These are phyloP conservation scores for Kluyveromyces marxianus DNA, from an alignment of 1,139 yeast genomes.

Conservation along the genomic window DNA sequence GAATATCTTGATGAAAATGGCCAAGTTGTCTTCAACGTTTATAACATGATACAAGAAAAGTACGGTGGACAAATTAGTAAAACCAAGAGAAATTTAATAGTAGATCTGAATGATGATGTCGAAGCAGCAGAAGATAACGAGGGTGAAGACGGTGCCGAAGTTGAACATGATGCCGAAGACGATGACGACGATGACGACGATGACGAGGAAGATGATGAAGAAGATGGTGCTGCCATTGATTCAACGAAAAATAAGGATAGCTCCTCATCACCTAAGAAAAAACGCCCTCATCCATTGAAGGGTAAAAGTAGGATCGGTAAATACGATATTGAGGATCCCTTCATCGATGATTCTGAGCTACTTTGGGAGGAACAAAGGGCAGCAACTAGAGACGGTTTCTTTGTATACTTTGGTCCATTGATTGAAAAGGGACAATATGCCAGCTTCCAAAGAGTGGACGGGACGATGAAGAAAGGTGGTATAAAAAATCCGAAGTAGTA, in stretches of 20 bases:
- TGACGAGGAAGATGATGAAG: constrained; percentile 27
- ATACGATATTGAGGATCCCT: constrained; percentile 90
- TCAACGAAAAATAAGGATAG: constrained; percentile 21
- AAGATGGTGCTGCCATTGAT: constrained; percentile 30
- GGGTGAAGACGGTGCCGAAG: constrained; percentile 46
- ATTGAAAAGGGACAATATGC: constrained; percentile 55
- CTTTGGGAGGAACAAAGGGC: constrained; percentile 92
- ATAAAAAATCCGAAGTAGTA: constrained; percentile 17
- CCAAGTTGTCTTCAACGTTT: constrained; percentile 70
- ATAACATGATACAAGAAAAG: constrained; percentile 75
- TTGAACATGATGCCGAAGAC: constrained; percentile 7
- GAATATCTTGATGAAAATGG: constrained; percentile 56
- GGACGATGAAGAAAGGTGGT: constrained; percentile 34
- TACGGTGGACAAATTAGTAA: constrained; percentile 51
- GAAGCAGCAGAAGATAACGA: constrained; percentile 53
- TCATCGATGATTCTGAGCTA: constrained; percentile 90
- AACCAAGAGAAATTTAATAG: constrained; percentile 54
- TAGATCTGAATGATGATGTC: constrained; percentile 52
- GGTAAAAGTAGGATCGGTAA: constrained; percentile 75
- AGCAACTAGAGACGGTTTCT: constrained; percentile 90
- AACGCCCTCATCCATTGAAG: constrained; percentile 33
- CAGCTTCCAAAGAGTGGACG: constrained; percentile 36
- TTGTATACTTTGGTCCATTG: constrained; percentile 91
- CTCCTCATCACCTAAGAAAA: constrained; percentile 24
- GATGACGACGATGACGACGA: constrained; percentile 28